A percentile compares a stretch with the other conserved stretches of the same genome.
phyloP scores from a whole-genome alignment of 1,284 basidiomycete species.

The Takashimella koratensis region DNA sequence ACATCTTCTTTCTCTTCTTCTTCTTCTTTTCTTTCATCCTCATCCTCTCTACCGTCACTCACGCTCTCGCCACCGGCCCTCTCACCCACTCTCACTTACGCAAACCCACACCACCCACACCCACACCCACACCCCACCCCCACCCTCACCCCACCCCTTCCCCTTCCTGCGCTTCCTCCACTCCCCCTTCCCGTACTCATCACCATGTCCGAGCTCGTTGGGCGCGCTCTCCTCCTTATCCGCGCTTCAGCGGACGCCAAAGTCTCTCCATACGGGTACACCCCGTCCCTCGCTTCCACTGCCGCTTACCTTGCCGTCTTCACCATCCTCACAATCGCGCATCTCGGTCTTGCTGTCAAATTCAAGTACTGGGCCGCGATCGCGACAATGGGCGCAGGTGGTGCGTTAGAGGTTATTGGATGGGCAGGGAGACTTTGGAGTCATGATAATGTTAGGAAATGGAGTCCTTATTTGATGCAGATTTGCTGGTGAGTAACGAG shows the following conservation, averaged over 20 bases:
- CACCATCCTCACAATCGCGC: slow-evolving; percentile 43
- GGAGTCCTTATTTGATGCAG: slow-evolving; percentile 53
- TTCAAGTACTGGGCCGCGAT: slow-evolving; percentile 55
- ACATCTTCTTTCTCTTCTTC: no score
- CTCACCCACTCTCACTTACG: no score
- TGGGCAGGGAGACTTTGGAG: slow-evolving; percentile 39
- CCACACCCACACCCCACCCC: no score
- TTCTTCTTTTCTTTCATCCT: no score
- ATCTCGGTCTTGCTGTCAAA: slow-evolving; percentile 52
- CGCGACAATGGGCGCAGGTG: slow-evolving; percentile 55
- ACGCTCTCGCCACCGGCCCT: no score
- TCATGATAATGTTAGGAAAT: slow-evolving; percentile 19
- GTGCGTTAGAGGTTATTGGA: slow-evolving; percentile 54
- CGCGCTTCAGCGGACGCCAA: neutral
- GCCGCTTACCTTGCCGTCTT: slow-evolving; percentile 33
- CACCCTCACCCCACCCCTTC: no score
- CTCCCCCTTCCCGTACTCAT: no score
- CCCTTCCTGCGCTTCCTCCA: no score
- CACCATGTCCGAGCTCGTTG: no score
- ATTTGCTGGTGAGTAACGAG: slow-evolving; percentile 31
- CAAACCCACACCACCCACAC: no score
- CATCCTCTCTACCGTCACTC: no score
- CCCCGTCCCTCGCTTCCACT: slow-evolving; percentile 14
- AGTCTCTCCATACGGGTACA: slow-evolving; percentile 36
- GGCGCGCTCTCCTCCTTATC: no score